Evolutionary conservation across 2,329 filamentous ascomycete species (phyloP).

Genomic region (Epichloe baconii): DNA sequence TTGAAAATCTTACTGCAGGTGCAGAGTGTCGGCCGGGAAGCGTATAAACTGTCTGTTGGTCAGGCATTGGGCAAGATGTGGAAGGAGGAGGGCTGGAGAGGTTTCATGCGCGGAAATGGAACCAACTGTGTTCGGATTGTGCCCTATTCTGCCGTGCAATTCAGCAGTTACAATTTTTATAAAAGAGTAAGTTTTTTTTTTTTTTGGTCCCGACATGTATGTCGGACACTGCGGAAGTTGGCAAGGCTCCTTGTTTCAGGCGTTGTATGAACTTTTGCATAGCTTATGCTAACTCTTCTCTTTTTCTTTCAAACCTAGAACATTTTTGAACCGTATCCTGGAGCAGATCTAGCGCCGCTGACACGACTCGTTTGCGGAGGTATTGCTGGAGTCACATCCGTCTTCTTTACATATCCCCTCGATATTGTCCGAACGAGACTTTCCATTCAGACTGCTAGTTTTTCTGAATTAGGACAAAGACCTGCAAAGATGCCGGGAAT

Average conservation of each 20-base stretch:
- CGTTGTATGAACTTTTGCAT: neutral
- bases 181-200: constrained; percentile 53
- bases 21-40: constrained; percentile 77
- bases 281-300: neutral
- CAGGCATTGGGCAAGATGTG: constrained; percentile 92
- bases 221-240: neutral
- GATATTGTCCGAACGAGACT: constrained; percentile 94
- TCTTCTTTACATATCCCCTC: constrained; percentile 87
- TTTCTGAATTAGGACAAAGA: constrained; percentile 56
- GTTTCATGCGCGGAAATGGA: constrained; percentile 95
- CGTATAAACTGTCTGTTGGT: constrained; percentile 85
- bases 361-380: constrained; percentile 81
- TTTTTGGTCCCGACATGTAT: neutral
- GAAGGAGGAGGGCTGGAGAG: constrained; percentile 89
- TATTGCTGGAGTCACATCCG: constrained; percentile 85
- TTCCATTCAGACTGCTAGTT: constrained; percentile 96
- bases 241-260: neutral
- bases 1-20: constrained; percentile 97
- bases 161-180: constrained; percentile 96
- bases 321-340: constrained; percentile 66
- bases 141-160: constrained; percentile 95
- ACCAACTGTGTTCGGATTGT: constrained; percentile 98
- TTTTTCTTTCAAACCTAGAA: constrained; percentile 24
- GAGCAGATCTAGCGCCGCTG: constrained; percentile 58
- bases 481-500: constrained; percentile 72